phyloP scores from a whole-genome alignment of 2,329 filamentous ascomycete species.

The Podosphaera fusca region DNA sequence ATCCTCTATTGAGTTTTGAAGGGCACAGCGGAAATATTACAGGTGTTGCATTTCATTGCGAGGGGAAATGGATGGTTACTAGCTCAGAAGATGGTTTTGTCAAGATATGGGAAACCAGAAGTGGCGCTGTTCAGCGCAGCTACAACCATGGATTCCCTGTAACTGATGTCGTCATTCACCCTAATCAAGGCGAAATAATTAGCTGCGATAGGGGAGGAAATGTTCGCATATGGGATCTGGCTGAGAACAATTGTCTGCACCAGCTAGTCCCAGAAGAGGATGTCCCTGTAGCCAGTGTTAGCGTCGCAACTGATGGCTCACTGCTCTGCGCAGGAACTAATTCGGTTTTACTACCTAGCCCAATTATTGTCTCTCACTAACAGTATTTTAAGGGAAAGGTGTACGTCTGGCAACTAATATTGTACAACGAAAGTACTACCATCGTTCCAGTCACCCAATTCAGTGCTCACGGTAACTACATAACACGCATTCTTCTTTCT shows the following conservation, averaged over 20 bases:
- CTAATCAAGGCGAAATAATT: conserved; percentile 94
- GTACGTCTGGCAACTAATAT: conserved; percentile 87
- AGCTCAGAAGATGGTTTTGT: conserved; percentile 68
- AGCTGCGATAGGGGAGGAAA: conserved; percentile 85
- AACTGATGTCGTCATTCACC: conserved; percentile 98
- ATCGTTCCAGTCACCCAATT: conserved; percentile 51
- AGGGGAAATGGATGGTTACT: conserved; percentile 99
- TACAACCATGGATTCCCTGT: conserved; percentile 76
- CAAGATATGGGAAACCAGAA: conserved; percentile 17
- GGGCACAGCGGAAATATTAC: conserved; percentile 93
- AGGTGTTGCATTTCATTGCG: conserved; percentile 90
- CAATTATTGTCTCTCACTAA: neutral
- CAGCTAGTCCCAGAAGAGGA: conserved; percentile 93
- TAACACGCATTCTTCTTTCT: conserved; percentile 49
- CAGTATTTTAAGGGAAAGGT: conserved; percentile 53
- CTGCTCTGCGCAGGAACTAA: conserved; percentile 88
- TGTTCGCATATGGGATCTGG: conserved; percentile 86
- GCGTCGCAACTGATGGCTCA: conserved; percentile 81
- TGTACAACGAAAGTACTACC: conserved; percentile 41
- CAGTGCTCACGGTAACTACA: conserved; percentile 48
- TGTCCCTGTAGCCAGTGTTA: conserved; percentile 79
- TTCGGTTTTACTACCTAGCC: conserved; percentile 29
- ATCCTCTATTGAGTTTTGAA: conserved; percentile 79
- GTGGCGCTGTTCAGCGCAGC: conserved; percentile 51
- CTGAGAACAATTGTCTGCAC: conserved; percentile 91